These are phyloP conservation scores for Sugiyamaella japonica DNA, from an alignment of 1,139 yeast genomes.

Conservation along the genomic window DNA sequence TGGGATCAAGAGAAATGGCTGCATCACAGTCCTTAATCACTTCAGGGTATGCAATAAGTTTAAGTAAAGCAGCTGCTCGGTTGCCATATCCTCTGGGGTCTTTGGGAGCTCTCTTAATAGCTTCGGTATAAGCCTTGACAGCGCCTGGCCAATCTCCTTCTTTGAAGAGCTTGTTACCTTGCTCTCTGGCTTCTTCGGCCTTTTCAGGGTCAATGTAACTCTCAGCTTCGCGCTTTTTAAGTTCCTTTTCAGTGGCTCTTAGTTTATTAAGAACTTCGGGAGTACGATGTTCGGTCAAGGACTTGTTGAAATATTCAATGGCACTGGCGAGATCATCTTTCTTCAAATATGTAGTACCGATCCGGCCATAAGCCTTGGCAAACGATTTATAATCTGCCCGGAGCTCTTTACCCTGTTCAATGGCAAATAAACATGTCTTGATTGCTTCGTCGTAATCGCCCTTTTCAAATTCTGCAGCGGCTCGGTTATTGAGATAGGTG, in stretches of 20 bases:
- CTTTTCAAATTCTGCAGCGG: constrained; percentile 97
- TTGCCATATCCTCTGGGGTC: constrained; percentile 98
- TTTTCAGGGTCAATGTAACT: constrained; percentile 84
- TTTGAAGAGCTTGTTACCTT: constrained; percentile 86
- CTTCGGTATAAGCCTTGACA: constrained; percentile 90
- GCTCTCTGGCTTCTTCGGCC: constrained; percentile 92
- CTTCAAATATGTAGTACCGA: constrained; percentile 81
- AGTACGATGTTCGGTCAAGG: constrained; percentile 95
- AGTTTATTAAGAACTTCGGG: constrained; percentile 89
- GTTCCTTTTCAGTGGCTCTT: constrained; percentile 82
- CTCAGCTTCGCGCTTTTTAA: constrained; percentile 73
- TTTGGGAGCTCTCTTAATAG: constrained; percentile 92
- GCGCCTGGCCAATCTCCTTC: constrained; percentile 97
- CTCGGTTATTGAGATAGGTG: constrained; percentile 91
- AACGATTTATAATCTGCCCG: constrained; percentile 90
- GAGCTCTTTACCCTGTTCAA: constrained; percentile 83
- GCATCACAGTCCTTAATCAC: constrained; percentile 88
- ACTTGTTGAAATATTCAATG: constrained; percentile 77
- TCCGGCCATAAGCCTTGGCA: constrained; percentile 91
- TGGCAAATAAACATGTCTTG: constrained; percentile 74
- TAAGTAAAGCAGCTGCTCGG: constrained; percentile 95
- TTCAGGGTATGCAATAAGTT: constrained; percentile 95
- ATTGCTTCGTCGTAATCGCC: constrained; percentile 88
- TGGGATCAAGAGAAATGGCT: constrained; percentile 87
- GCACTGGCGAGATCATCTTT: constrained; percentile 72